These are phyloP conservation scores for Herpetomonas samuelpessoai DNA, from an alignment of 208 protist species.

Conservation along the genomic window DNA sequence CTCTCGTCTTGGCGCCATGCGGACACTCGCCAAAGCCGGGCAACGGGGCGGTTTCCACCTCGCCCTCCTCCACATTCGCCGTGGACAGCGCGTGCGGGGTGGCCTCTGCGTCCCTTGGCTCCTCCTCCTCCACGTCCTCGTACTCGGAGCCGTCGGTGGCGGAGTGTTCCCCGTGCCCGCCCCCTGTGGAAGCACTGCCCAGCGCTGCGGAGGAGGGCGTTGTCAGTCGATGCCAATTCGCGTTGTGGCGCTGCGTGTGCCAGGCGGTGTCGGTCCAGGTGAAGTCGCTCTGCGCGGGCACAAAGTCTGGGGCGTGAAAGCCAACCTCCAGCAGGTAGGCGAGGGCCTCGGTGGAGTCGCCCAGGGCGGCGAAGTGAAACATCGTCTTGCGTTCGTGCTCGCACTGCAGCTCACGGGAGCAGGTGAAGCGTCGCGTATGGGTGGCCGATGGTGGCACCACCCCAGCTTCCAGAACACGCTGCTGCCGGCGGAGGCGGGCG, in stretches of 20 bases:
- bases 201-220: not conserved
- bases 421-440: not conserved
- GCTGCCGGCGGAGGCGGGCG: not conserved
- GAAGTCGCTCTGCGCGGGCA: conserved; percentile 3
- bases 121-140: not conserved
- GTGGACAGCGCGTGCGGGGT: not conserved
- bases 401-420: not conserved
- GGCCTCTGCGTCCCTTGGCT: not conserved
- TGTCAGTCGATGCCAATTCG: not conserved
- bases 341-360: conserved; percentile 39
- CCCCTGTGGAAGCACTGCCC: too few relatives aligned
- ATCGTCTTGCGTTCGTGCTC: conserved; percentile 12
- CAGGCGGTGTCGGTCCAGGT: not conserved
- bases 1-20: not conserved
- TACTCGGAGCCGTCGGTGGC: too few relatives aligned
- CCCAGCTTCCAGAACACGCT: not conserved
- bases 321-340: conserved; percentile 29
- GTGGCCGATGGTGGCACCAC: not conserved
- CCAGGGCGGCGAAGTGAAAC: conserved; percentile 40
- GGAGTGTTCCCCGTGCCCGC: not conserved
- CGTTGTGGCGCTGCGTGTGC: not conserved
- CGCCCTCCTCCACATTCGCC: not conserved
- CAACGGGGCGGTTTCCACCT: not conserved
- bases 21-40: not conserved
- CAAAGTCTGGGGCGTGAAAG: conserved; percentile 33